phyloP scores from a whole-genome alignment of 1,139 yeast genomes.

The Yamadazyma trypodendri region DNA sequence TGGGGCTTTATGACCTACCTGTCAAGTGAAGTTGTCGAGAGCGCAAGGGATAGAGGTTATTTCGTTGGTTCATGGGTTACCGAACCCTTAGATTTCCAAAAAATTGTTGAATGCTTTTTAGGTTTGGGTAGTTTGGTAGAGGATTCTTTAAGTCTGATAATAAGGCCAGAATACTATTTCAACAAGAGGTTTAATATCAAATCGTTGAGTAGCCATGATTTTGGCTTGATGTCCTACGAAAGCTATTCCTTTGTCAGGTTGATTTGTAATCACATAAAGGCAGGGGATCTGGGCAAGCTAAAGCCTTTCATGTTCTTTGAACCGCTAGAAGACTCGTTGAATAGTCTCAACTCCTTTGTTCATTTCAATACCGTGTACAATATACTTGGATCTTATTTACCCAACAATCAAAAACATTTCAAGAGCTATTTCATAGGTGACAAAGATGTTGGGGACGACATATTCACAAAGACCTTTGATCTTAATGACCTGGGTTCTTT shows the following conservation, averaged over 20 bases:
- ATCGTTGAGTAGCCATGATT: conserved; percentile 3
- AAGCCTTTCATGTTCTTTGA: conserved; percentile 10
- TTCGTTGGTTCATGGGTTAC: conserved; percentile 10
- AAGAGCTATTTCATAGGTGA: conserved; percentile 6
- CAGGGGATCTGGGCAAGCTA: conserved; percentile 6
- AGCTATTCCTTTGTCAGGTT: conserved; percentile 15
- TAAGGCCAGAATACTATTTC: conserved; percentile 9
- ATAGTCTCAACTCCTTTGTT: conserved; percentile 16
- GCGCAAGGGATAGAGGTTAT: conserved; percentile 12
- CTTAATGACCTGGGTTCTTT: conserved; percentile 9
- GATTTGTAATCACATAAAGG: conserved; percentile 12
- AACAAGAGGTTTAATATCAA: conserved; percentile 6
- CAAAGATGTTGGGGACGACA: not conserved
- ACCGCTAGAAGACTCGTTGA: conserved; percentile 14
- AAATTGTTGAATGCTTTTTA: conserved; percentile 14
- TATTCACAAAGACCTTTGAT: not conserved
- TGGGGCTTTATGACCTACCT: conserved; percentile 10
- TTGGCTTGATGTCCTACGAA: conserved; percentile 5
- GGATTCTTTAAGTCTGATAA: conserved; percentile 13
- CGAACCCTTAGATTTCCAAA: conserved; percentile 14
- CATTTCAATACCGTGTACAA: conserved; percentile 17
- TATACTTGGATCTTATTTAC: conserved; percentile 5
- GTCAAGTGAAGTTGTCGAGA: conserved; percentile 12
- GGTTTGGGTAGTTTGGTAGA: conserved; percentile 12
- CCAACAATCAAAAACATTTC: conserved; percentile 6